Conservation (phyloP, 2,329 filamentous ascomycete genomes). For the Fusarium sp. region DNA sequence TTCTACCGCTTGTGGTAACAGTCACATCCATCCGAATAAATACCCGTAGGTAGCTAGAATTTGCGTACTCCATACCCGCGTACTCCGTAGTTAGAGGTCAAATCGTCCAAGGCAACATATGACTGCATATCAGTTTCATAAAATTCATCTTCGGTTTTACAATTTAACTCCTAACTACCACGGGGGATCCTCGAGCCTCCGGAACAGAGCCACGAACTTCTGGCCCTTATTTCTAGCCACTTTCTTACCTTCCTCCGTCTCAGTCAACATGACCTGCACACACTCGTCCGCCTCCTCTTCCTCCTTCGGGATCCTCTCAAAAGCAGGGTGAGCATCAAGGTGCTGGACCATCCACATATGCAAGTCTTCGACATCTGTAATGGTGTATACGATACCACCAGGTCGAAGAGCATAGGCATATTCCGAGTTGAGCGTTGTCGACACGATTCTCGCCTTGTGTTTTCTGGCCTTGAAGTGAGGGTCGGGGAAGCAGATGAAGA, state of each 20-base stretch:
- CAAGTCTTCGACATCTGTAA: slow-evolving; percentile 95
- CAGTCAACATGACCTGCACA: slow-evolving; percentile 78
- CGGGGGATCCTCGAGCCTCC: slow-evolving; percentile 80
- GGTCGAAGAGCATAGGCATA: slow-evolving; percentile 89
- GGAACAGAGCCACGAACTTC: slow-evolving; percentile 92
- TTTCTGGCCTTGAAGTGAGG: slow-evolving; percentile 98
- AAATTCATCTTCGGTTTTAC: background rate
- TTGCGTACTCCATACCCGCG: background rate
- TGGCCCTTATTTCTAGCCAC: slow-evolving; percentile 88
- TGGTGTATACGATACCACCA: slow-evolving; percentile 91
- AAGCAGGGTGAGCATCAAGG: slow-evolving; percentile 80
- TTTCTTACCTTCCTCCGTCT: slow-evolving; percentile 98
- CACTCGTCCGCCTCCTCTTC: slow-evolving; percentile 77
- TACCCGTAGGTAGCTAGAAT: background rate
- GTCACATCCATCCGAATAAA: background rate
- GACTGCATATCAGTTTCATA: background rate
- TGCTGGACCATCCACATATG: slow-evolving; percentile 94
- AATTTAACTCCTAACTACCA: slow-evolving; percentile 64
- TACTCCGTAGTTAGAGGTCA: no score
- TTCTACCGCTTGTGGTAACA: background rate
- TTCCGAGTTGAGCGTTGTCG: slow-evolving; percentile 86
- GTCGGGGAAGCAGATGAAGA: slow-evolving; percentile 98
- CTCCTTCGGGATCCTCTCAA: slow-evolving; percentile 77
- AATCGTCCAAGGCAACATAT: background rate
- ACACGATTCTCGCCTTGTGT: slow-evolving; percentile 96